Percentiles rank a stretch among this genome's conserved stretches.
Conservation (phyloP, 148 eudicot species). For the Chenopodium berlandieri region DNA sequence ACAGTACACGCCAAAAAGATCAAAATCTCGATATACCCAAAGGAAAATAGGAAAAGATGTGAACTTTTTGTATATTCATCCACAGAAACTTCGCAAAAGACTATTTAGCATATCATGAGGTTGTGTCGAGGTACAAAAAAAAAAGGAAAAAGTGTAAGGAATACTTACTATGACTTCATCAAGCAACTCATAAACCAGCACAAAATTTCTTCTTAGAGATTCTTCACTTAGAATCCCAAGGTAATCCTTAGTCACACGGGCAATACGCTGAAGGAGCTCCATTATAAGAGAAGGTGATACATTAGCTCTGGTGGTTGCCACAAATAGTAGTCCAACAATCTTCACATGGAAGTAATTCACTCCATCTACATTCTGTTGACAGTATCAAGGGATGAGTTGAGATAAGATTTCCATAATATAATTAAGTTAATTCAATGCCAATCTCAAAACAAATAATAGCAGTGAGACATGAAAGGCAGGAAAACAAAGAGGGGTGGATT, state of each 20-base stretch:
- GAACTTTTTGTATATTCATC: not conserved
- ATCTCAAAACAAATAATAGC: not conserved
- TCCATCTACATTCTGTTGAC: constrained; percentile 75
- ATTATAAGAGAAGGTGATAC: constrained; percentile 81
- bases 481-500: not conserved
- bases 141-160: not conserved
- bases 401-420: not conserved
- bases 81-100: not conserved
- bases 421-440: not conserved
- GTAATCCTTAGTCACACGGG: constrained; percentile 93
- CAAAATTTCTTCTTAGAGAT: constrained; percentile 83
- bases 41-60: not conserved
- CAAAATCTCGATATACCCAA: not conserved
- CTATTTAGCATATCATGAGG: not conserved
- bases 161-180: constrained; percentile 93
- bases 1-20: not conserved
- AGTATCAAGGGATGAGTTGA: not conserved
- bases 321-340: constrained; percentile 89
- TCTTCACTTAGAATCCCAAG: constrained; percentile 94
- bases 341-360: constrained; percentile 98
- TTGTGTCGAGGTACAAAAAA: not conserved
- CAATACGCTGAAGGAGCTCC: constrained; percentile 92
- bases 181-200: constrained; percentile 92
- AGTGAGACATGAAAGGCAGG: not conserved
- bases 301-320: constrained; percentile 88